Base-by-base conservation (phyloP, 2,329 filamentous ascomycete species). In the Ramularia endophylla region DNA sequence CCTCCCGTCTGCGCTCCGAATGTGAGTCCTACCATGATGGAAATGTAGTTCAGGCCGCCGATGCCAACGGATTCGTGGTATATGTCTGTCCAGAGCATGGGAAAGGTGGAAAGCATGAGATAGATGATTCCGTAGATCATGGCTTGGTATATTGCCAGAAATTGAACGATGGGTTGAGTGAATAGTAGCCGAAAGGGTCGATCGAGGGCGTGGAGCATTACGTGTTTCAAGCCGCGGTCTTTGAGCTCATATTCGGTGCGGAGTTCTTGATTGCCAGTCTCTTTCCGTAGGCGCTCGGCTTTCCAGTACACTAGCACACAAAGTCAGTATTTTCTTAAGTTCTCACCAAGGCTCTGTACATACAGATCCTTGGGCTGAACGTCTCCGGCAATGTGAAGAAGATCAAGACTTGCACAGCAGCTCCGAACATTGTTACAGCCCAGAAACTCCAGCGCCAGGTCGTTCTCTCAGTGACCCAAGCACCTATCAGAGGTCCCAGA, bases 391-490 rank as follows among this genome's bases (percentile, higher is more conserved):
- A 57, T 27, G 64, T 61, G 33, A 71, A 47, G 16, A 65, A 46
- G 6, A 60, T 63, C n/a, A 58, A 44, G 2, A 65, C 42, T 7
- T 64, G 55, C 25, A 69, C 52, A 0, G 57, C 42, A 7, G 55
- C 61, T 29, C 62, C 62, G 2, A 60, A 55, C 20, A 71, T 66
- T 1, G 65, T 56, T 5, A 69, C 53, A 3, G 67, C 47, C 63
- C 66, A 74, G 50, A 73, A 74, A 5, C 60, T 55, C 69, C 69
- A 73, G 2, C 69, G 57, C 70, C 70, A 73, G 8, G 61, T 66
- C 30, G 63, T 57, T 1, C 51, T 48, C 40, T 69, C 53, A 2
- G 63, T 53, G 11, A 71, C 56, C 41, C 64, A 72, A 0, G 61
- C 69, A 12, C 69, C 59, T 4, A 52, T 51, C 6, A 60, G 41